Percentiles rank a stretch among this genome's conserved stretches.
These are phyloP conservation scores for Mycena epipterygia DNA, from an alignment of 768 basidiomycete species.

Conservation along the genomic window DNA sequence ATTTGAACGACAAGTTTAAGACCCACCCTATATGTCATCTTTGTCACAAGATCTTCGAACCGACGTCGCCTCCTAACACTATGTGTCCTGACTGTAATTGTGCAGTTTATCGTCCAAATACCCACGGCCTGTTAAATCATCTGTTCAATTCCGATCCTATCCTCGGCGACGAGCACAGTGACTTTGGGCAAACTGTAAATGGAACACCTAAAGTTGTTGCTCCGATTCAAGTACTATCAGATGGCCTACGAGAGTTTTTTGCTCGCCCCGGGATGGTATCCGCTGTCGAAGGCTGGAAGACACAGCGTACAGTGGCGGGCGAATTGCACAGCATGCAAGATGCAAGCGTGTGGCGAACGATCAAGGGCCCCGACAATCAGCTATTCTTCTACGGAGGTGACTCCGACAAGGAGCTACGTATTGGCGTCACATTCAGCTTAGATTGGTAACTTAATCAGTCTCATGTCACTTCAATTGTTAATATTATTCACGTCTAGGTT, in stretches of 20 bases:
- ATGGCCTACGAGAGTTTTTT: conserved; percentile 20
- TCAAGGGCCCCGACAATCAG: conserved; percentile 26
- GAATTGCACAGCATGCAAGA: conserved; percentile 24
- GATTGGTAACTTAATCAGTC: conserved; percentile 32
- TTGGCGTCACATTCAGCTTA: conserved; percentile 36
- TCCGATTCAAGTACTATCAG: conserved; percentile 32
- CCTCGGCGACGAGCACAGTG: neutral
- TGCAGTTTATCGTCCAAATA: neutral
- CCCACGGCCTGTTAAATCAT: neutral
- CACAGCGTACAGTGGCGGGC: neutral
- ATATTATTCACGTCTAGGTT: conserved; percentile 5
- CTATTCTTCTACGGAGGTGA: conserved; percentile 26
- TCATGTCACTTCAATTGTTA: neutral
- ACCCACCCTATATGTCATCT: neutral
- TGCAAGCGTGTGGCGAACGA: conserved; percentile 31
- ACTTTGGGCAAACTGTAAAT: neutral
- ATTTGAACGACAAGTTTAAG: neutral
- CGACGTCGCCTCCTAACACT: neutral
- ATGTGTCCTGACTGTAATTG: neutral
- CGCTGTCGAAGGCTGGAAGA: conserved; percentile 28
- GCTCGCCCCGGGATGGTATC: conserved; percentile 22
- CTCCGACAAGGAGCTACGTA: conserved; percentile 28
- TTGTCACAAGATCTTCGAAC: neutral
- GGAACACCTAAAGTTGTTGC: conserved; percentile 23
- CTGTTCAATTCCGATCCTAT: neutral